Evolutionary conservation across 495 filamentous ascomycete genomes (phyloP).

Genomic region (Daldinia vernicosa): DNA sequence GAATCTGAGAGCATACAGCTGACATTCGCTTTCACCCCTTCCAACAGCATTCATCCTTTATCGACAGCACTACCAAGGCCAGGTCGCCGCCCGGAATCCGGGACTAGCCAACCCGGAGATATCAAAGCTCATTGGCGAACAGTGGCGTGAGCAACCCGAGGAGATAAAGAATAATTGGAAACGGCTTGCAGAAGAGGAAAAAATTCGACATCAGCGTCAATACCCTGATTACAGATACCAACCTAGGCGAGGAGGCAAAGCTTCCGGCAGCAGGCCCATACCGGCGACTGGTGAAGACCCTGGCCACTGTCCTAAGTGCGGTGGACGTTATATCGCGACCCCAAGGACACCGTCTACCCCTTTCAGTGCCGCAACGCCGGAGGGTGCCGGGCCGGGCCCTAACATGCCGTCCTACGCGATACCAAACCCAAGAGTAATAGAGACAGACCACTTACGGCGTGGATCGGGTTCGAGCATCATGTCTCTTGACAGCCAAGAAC

Average conservation of each 20-base stretch:
- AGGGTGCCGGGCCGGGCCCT: conserved; percentile 28
- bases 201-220: conserved; percentile 85
- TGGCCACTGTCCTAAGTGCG: conserved; percentile 67
- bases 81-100: conserved; percentile 81
- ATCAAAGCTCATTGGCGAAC: conserved; percentile 95
- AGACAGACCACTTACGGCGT: conserved; percentile 46
- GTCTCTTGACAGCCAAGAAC: conserved; percentile 39
- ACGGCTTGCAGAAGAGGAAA: conserved; percentile 91
- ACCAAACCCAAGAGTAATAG: conserved; percentile 34
- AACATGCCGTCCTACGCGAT: conserved; percentile 41
- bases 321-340: conserved; percentile 68
- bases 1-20: conserved; percentile 16
- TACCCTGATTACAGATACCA: conserved; percentile 96
- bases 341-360: conserved; percentile 64
- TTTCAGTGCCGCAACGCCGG: conserved; percentile 48
- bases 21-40: conserved; percentile 33
- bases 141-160: conserved; percentile 80
- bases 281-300: conserved; percentile 55
- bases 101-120: conserved; percentile 96
- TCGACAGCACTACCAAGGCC: conserved; percentile 89
- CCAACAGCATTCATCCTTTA: conserved; percentile 93
- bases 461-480: conserved; percentile 38
- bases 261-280: conserved; percentile 43
- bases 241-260: conserved; percentile 76
- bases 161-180: conserved; percentile 91